Evolutionary conservation across 1,284 basidiomycete species (phyloP).

Genomic region (Tremellales sp.): DNA sequence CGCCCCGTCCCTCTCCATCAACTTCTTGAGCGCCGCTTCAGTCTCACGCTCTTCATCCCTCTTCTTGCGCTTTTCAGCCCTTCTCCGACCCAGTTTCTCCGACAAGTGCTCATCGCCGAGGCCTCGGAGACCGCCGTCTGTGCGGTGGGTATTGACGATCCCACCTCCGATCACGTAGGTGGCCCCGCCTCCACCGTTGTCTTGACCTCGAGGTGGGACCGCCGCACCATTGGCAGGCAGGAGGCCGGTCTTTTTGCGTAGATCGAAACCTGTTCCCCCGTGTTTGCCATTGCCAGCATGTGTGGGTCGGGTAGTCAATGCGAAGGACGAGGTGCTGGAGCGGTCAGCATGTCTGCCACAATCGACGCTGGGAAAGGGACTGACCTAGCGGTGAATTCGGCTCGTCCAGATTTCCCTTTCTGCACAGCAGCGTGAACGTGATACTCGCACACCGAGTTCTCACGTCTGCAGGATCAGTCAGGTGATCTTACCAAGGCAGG

Average conservation of each 20-base stretch:
- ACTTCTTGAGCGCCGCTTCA: slow-evolving; percentile 57
- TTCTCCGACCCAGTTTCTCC: slow-evolving; percentile 68
- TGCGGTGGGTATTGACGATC: slow-evolving; percentile 54
- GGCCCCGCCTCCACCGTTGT: slow-evolving; percentile 52
- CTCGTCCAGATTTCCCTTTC: slow-evolving; percentile 61
- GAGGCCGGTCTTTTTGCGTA: slow-evolving; percentile 50
- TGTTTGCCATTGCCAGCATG: slow-evolving; percentile 2
- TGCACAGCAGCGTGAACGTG: slow-evolving; percentile 80
- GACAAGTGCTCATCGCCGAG: slow-evolving; percentile 53
- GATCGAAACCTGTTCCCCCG: slow-evolving; percentile 58
- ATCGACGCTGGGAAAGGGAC: slow-evolving; percentile 16
- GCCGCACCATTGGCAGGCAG: slow-evolving; percentile 29
- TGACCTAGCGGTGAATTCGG: slow-evolving; percentile 78
- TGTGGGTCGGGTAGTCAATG: slow-evolving; percentile 12
- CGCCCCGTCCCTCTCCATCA: slow-evolving; percentile 52
- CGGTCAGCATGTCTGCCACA: not conserved
- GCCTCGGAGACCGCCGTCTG: slow-evolving; percentile 7
- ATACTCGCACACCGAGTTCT: slow-evolving; percentile 73
- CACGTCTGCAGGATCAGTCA: slow-evolving; percentile 49
- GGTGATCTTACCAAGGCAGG: not conserved
- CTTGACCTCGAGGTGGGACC: slow-evolving; percentile 24
- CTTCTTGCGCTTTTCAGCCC: slow-evolving; percentile 66
- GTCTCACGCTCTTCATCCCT: slow-evolving; percentile 58
- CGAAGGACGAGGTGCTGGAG: slow-evolving; percentile 23
- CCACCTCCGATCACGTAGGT: slow-evolving; percentile 73